phyloP scores from a whole-genome alignment of 371 early-diverging fungal species.

The Conidiobolus incongruus region DNA sequence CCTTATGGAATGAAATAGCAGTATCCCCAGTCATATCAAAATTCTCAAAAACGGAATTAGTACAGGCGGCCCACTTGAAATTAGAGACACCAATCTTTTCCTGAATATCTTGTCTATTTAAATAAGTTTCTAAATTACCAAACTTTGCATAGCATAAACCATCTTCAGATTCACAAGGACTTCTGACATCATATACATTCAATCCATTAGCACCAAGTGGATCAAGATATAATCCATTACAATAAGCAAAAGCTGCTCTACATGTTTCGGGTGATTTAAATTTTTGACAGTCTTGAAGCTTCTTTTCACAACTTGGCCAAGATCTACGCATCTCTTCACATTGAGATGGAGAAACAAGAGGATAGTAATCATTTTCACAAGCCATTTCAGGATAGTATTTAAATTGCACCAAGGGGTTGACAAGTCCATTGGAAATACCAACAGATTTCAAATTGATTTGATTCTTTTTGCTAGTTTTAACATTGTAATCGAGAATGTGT shows the following conservation, averaged over 20 bases:
- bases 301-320: constrained; percentile 43
- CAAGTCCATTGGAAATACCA: constrained; percentile 79
- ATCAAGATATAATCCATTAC: constrained; percentile 44
- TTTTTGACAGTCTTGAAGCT: constrained; percentile 69
- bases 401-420: constrained; percentile 67
- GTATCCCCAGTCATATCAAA: constrained; percentile 70
- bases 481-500: constrained; percentile 37
- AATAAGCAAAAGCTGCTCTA: constrained; percentile 63
- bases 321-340: constrained; percentile 50
- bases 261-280: constrained; percentile 45
- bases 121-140: constrained; percentile 40
- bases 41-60: constrained; percentile 48
- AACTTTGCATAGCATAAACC: constrained; percentile 71
- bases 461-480: constrained; percentile 16
- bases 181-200: constrained; percentile 70
- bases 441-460: constrained; percentile 47
- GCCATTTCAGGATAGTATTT: no score
- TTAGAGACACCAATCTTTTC: constrained; percentile 40
- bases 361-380: constrained; percentile 75
- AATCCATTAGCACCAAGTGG: constrained; percentile 38
- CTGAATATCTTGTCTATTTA: constrained; percentile 59
- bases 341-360: constrained; percentile 31
- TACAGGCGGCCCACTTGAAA: constrained; percentile 49
- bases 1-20: no score
- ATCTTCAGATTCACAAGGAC: constrained; percentile 37